These are phyloP conservation scores for Astrothelium subdiscretum DNA, from an alignment of 495 filamentous ascomycete species.

Conservation along the genomic window DNA sequence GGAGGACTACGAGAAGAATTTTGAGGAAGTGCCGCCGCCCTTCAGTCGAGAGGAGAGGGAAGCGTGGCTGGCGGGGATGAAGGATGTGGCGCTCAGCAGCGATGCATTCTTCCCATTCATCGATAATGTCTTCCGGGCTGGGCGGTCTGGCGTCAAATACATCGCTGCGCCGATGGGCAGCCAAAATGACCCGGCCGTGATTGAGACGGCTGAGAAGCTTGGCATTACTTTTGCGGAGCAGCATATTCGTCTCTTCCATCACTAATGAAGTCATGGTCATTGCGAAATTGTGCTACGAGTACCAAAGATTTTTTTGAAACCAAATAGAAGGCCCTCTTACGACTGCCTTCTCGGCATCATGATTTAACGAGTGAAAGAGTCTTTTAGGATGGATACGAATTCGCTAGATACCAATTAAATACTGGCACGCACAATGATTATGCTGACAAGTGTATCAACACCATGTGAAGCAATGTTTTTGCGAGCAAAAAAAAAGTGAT, in stretches of 20 bases:
- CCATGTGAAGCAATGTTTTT: too few relatives aligned
- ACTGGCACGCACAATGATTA: too few relatives aligned
- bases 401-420: neutral
- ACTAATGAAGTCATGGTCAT: slow-evolving; percentile 32
- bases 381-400: neutral
- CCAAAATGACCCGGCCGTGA: slow-evolving; percentile 81
- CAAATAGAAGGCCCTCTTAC: too few relatives aligned
- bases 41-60: slow-evolving; percentile 78
- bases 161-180: slow-evolving; percentile 86
- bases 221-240: slow-evolving; percentile 88
- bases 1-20: slow-evolving; percentile 74
- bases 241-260: slow-evolving; percentile 77
- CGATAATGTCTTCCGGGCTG: slow-evolving; percentile 90
- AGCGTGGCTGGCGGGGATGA: slow-evolving; percentile 69
- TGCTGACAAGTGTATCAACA: too few relatives aligned
- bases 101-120: slow-evolving; percentile 99
- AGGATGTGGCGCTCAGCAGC: slow-evolving; percentile 73
- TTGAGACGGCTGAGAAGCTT: slow-evolving; percentile 85
- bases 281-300: too few relatives aligned
- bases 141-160: slow-evolving; percentile 84
- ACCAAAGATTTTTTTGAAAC: too few relatives aligned
- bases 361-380: too few relatives aligned
- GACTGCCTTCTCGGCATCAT: too few relatives aligned
- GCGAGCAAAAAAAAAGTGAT: too few relatives aligned
- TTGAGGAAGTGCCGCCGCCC: slow-evolving; percentile 76